Evolutionary conservation across 805 yeast genomes (phyloP), one percentile per base, ranked within the genome.

Genomic region (Kuraishia floccosa): DNA sequence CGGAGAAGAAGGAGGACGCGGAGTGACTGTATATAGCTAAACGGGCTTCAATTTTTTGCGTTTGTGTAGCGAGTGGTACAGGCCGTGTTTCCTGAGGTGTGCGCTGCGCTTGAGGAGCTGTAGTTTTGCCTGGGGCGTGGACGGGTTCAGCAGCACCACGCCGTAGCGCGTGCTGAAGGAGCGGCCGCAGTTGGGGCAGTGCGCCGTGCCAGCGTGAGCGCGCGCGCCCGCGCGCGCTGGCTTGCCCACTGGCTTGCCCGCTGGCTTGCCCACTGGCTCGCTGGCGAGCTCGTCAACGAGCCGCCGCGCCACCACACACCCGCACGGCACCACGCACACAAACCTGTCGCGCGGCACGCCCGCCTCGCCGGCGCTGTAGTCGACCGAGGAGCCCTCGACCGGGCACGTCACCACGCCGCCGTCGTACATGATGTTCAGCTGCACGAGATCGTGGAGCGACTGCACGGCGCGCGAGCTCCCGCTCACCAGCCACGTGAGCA

Each of bases 401-500:
- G 32, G 35, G 24, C 35, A 32, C 16, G 9, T 18, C 13, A 32
- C 8, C 6, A 7, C 13, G 16, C 24, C 31, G 8, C 7, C n/a
- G n/a, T n/a, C n/a, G n/a, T n/a, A n/a, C n/a, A n/a, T n/a, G n/a
- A n/a, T n/a, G n/a, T n/a, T n/a, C n/a, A n/a, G n/a, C n/a, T n/a
- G n/a, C n/a, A n/a, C n/a, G n/a, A n/a, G n/a, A n/a, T n/a, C n/a
- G n/a, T n/a, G n/a, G n/a, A n/a, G n/a, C n/a, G n/a, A n/a, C 11
- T 18, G 29, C 29, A 19, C 15, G 18, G 25, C 27, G 16, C 12
- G 16, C n/a, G 22, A 37, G 14, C 30, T 28, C 11, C n/a, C 25
- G 38, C 28, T 58, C 64, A 80, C 39, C 4, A 85, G 46, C 46
- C 65, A 60, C 41, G 77, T 77, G 5, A 85, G 43, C 0, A 81